Evolutionary conservation across 2,329 filamentous ascomycete species (phyloP).

Genomic region (Hymenoscyphus scutula): DNA sequence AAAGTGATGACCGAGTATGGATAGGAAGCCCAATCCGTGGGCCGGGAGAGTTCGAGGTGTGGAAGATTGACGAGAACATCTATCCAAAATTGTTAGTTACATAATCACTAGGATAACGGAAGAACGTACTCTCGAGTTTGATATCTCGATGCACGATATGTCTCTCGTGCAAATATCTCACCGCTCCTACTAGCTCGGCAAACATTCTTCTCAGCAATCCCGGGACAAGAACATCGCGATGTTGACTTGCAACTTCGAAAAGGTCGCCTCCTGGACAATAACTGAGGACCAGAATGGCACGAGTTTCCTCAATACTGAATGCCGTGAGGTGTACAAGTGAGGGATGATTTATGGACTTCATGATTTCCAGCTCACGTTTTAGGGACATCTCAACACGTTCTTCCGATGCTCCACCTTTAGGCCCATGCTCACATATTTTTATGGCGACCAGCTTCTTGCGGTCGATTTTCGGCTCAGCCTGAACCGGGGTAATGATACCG

Average conservation of each 20-base stretch:
- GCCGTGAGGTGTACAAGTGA: conserved; percentile 89
- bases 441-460: conserved; percentile 86
- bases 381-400: conserved; percentile 90
- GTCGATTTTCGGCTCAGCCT: conserved; percentile 46
- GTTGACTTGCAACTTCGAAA: conserved; percentile 82
- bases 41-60: conserved; percentile 60
- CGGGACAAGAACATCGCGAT: conserved; percentile 65
- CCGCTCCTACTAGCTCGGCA: conserved; percentile 80
- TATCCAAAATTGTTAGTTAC: conserved; percentile 39
- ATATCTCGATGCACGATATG: conserved; percentile 95
- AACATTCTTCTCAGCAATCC: conserved; percentile 79
- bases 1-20: conserved; percentile 83
- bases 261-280: conserved; percentile 94
- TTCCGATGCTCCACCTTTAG: conserved; percentile 88
- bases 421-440: conserved; percentile 93
- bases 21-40: conserved; percentile 69
- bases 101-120: conserved; percentile 21
- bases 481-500: conserved; percentile 33
- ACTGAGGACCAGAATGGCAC: conserved; percentile 81
- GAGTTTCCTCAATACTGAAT: conserved; percentile 79
- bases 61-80: conserved; percentile 90
- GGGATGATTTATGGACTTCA: conserved; percentile 83
- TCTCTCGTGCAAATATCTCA: conserved; percentile 79
- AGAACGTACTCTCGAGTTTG: conserved; percentile 85
- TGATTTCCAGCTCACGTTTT: conserved; percentile 91